Percentiles rank a stretch among this genome's conserved stretches.
Conservation (phyloP, 2,329 filamentous ascomycete species). For the Exophiala phaeomuriformis region DNA sequence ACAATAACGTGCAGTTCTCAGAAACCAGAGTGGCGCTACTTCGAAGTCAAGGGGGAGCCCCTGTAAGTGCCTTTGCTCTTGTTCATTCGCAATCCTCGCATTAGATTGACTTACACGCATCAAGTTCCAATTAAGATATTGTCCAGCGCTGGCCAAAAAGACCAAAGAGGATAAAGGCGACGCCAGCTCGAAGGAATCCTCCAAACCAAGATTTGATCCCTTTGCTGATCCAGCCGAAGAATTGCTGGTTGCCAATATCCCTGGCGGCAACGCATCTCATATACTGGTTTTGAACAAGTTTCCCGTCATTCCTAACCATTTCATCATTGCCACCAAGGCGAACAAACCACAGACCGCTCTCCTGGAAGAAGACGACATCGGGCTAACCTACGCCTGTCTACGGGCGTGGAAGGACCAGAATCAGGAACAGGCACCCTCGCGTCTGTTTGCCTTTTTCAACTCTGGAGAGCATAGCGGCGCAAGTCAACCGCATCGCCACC, state of each 20-base stretch:
- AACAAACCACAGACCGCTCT: conserved; percentile 41
- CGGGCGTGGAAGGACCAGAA: conserved; percentile 33
- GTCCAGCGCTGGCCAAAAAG: conserved; percentile 43
- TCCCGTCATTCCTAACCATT: conserved; percentile 44
- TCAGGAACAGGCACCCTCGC: conserved; percentile 9
- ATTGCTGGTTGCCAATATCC: conserved; percentile 38
- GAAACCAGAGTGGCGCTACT: conserved; percentile 22
- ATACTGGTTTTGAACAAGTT: conserved; percentile 43
- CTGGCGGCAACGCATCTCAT: conserved; percentile 32
- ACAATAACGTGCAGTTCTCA: conserved; percentile 26
- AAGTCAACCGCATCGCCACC: conserved; percentile 42
- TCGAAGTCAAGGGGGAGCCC: conserved; percentile 8
- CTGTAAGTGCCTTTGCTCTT: conserved; percentile 12
- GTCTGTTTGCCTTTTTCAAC: conserved; percentile 45
- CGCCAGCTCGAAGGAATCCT: neutral
- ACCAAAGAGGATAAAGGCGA: conserved; percentile 24
- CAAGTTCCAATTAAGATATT: conserved; percentile 45
- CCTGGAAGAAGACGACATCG: conserved; percentile 38
- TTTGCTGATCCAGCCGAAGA: conserved; percentile 40
- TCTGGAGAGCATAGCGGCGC: conserved; percentile 44
- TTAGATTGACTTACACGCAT: neutral
- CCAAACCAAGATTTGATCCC: conserved; percentile 36
- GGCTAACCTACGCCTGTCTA: conserved; percentile 37
- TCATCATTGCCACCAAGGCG: conserved; percentile 42
- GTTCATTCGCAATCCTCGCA: neutral